Evolutionary conservation across 2,329 filamentous ascomycete genomes (phyloP), one percentile per base, ranked within the genome.

Genomic region (Tympanopsis confertula): DNA sequence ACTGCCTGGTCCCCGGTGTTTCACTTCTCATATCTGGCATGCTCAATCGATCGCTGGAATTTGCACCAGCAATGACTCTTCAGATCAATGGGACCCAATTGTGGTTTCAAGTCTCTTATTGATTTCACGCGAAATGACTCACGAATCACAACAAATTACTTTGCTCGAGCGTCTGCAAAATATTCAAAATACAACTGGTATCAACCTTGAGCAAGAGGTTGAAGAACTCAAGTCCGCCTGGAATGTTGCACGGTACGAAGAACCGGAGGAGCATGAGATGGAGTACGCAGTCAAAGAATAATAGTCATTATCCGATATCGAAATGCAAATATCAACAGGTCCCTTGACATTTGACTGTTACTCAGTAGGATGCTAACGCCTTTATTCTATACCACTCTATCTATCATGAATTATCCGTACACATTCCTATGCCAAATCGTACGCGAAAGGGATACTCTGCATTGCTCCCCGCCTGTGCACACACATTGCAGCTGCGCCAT

Each of bases 51-150:
- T 55, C 5, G 53, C 52, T 0, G 52, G 52, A 3, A 36, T 52
- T 4, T 49, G 45, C 13, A 38, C 46, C 1, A 50, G 50, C 36
- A 56, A 56, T 22, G 50, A 45, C 13, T 54, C 53, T 28, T 40
- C 44, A 1, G 53, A 55, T 37, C 53, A 55, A 15, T 56, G 53
- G 53, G 53, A 56, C 26, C 53, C 53, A 2, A 46, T 56, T 3
- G 41, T 54, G 2, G 38, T 56, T 13, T 45, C 48, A 1, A 47
- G 46, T 2, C 35, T 56, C 2, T 35, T 55, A 5, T 42, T 48
- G 13, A 42, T 52, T 15, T 33, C 38, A 12, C 38, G 38, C 19
- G 38, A 40, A 17, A 40, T 32, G 50, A 51, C 5, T 20, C 49
- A 54, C 37, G 20, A 38, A n/a, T 47, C 50, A 5, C 51, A 53